Base-by-base conservation (phyloP, 2,329 filamentous ascomycete species). In the Didymella lethalis region DNA sequence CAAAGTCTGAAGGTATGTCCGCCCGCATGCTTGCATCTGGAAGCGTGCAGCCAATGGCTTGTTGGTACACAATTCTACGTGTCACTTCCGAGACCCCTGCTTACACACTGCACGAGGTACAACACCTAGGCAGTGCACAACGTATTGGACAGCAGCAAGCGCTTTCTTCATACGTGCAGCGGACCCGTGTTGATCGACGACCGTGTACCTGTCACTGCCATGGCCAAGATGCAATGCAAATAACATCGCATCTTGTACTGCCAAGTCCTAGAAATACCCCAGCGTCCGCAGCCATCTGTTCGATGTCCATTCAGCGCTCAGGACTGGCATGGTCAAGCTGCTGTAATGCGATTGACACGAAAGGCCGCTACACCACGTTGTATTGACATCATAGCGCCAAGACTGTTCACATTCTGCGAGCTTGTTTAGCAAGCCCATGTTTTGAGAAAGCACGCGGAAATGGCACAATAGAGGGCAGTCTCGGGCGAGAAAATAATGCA, bases 141-240 rank as follows among this genome's bases (percentile, higher is more conserved):
- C 48, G 48, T 59, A 51, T 61, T 67, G 57, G 61, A 61, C 29
- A 50, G 46, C 47, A 65, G 50, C 53, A 65, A 64, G 64, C 48
- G 57, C 48, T 47, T 28, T 52, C 34, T 50, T 25, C 36, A 46
- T 54, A 43, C 46, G 38, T 54, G 44, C 49, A 58, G 49, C 32
- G 26, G 26, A 4, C 29, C 31, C 29, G 29, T 45, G 31, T 26
- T 23, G 7, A 40, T 40, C 29, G 28, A 32, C 32, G 46, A 46
- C 45, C 54, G 49, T 44, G 45, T 40, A 57, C 53, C 56, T 47
- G 56, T 54, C 40, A 45, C 43, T 44, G n/a, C 28, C n/a, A 54
- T 26, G 41, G 18, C 26, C 48, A 31, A 41, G 7, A 28, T 20
- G 44, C 18, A 54, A 25, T 14, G 31, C 25, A 28, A 40, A 40